Base-by-base conservation (phyloP, 1,284 basidiomycete species). In the Hypsizygus ulmarius region DNA sequence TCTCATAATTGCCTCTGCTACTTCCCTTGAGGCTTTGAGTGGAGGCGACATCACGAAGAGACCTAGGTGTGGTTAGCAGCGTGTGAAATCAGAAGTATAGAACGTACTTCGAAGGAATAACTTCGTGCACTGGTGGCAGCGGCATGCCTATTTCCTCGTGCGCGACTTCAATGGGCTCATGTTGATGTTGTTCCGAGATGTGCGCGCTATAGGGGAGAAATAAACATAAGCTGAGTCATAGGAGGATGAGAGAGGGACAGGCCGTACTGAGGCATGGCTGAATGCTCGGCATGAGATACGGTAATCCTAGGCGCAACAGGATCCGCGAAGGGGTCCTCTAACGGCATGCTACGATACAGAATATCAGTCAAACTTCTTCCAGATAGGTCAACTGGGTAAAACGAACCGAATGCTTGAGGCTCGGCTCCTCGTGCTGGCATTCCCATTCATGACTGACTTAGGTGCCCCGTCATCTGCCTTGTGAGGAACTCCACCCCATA, bases 301-400 rank as follows among this genome's bases (percentile, higher is more conserved):
- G 54, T 50, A n/a, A 64, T 61, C 30, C 42, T 54, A 2, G 58
- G 61, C 1, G 55, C 55, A 5, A 60, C 39, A 9, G 74, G 72
- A 54, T 78, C 72, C 5, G 61, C 66, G 52, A 73, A 73, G 0
- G 68, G 67, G 49, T 77, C 70, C 16, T 68, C 61, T 16, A 68
- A 61, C 0, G 62, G 62, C 36, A 62, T 43, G 2, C 64, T 68
- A 48, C 47, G 12, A 47, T 37, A 48, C 37, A 52, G 25, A 27
- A 14, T 10, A 18, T 45, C 43, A 43, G 54, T 45, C 7, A 53
- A 49, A 45, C 56, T 47, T 33, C 39, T 53, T 32, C 4, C 5
- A 33, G 36, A 25, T 25, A 6, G 30, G 34, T 6, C 14, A 1
- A 18, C n/a, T 10, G 27, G 29, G 0, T 25, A 10, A 29, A 8